Evolutionary conservation across 2,329 filamentous ascomycete genomes (phyloP), one percentile per base, ranked within the genome.

Genomic region (Zopfia rhizophila): DNA sequence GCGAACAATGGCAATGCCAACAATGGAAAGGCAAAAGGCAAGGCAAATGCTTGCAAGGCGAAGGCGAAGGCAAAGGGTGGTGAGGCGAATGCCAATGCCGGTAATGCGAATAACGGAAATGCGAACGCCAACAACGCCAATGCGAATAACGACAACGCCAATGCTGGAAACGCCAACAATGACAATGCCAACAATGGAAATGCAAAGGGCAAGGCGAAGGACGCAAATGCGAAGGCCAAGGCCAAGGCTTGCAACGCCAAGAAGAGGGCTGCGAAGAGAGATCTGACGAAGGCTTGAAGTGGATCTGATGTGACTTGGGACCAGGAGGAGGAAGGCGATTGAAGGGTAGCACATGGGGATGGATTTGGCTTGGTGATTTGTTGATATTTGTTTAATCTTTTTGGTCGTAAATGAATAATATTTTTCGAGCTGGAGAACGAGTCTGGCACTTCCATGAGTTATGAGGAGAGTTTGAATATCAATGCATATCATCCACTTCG

Each of bases 61-160:
- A 13, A 36, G 7, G 18, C 18, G 10, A 21, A 7, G 10, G 6
- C 22, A 13, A 16, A 36, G 32, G n/a, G n/a, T n/a, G n/a, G n/a
- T n/a, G n/a, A 27, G 8, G 24, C 24, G 8, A 27, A 27, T 38
- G 30, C 41, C 19, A 18, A 12, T 28, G 7, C 29, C 22, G 35
- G 33, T 13, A 25, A 16, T 16, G 42, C 33, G 19, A 16, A 13
- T 21, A 27, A 6, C 18, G 22, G 33, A 23, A 38, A 38, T 16
- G 22, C 35, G 11, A 38, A 38, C 22, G 32, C 14, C 32, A 36
- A 36, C 32, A 14, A 23, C 14, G 27, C 11, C n/a, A 18, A 10
- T 36, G 30, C 23, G n/a, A 33, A 36, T 35, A 30, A 28, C 11
- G 33, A 18, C 7, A 16, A 23, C 11, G 25, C 7, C 5, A 22